Evolutionary conservation across 805 yeast species (phyloP).

Genomic region (Myxozyma mucilagina): DNA sequence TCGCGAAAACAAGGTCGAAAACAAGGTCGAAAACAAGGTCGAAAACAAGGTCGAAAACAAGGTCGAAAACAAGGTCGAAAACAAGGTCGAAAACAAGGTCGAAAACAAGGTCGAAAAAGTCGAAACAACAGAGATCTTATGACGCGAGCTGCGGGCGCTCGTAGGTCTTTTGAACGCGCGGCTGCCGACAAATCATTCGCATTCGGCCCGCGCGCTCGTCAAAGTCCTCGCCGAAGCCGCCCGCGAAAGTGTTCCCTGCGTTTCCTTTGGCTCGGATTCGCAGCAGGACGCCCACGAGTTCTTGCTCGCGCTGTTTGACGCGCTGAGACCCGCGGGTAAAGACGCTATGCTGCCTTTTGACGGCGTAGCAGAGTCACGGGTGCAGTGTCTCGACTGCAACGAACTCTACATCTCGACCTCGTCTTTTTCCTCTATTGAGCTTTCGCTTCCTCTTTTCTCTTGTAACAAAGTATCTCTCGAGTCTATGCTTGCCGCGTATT

Average conservation of each 20-base stretch:
- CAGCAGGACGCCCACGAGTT: conserved; percentile 33
- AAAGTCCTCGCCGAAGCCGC: conserved; percentile 10
- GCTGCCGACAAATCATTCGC: conserved; percentile 12
- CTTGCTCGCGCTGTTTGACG: conserved; percentile 26
- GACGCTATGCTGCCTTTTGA: conserved; percentile 62
- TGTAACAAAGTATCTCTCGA: conserved; percentile 1
- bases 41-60: too few species aligned
- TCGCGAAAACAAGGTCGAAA: too few species aligned
- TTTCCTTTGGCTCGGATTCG: conserved; percentile 3
- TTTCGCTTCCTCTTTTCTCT: conserved; percentile 23
- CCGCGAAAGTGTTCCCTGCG: background rate
- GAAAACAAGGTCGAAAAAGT: too few species aligned
- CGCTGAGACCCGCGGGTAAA: conserved; percentile 7
- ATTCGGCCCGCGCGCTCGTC: conserved; percentile 21
- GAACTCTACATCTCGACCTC: conserved; percentile 90
- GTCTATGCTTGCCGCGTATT: conserved; percentile 58
- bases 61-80: too few species aligned
- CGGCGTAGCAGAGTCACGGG: conserved; percentile 82
- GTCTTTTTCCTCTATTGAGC: conserved; percentile 50
- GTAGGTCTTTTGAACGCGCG: conserved; percentile 5
- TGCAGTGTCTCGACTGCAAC: conserved; percentile 90
- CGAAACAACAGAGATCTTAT: background rate
- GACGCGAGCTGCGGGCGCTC: background rate
- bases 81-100: too few species aligned
- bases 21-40: too few species aligned